A percentile compares a stretch with the other conserved stretches of the same genome.
phyloP scores from a whole-genome alignment of 768 basidiomycete species.

The Mycena albidolilacea region DNA sequence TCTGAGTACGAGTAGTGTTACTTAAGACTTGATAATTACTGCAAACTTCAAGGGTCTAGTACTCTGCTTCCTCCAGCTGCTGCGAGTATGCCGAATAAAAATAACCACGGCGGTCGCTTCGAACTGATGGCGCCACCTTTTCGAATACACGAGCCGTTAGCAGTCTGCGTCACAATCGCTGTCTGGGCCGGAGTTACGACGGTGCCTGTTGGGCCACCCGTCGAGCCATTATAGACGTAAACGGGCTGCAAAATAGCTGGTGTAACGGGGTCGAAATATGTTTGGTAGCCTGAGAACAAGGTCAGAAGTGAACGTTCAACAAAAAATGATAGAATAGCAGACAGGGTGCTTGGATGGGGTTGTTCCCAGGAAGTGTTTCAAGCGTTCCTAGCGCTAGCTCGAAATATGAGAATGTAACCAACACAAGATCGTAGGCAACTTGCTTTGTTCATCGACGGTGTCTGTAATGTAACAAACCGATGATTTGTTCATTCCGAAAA shows the following conservation, averaged over 20 bases:
- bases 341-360: constrained; percentile 47
- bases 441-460: constrained; percentile 42
- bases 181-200: constrained; percentile 43
- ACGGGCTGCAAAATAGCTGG: constrained; percentile 48
- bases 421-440: constrained; percentile 8
- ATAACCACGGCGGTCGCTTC: constrained; percentile 12
- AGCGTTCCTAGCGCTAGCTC: constrained; percentile 39
- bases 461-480: constrained; percentile 41
- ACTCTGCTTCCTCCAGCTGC: neutral
- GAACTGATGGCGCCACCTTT: constrained; percentile 32
- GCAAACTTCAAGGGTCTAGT: neutral
- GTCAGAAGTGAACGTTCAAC: neutral
- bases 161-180: constrained; percentile 40
- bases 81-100: neutral
- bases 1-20: too few species aligned
- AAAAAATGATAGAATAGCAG: neutral
- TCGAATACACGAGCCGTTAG: constrained; percentile 46
- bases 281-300: constrained; percentile 42
- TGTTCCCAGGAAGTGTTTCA: constrained; percentile 46
- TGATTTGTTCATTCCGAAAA: constrained; percentile 42
- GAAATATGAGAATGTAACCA: constrained; percentile 5
- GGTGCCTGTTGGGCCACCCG: constrained; percentile 43
- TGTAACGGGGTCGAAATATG: constrained; percentile 44
- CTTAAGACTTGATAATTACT: neutral
- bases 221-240: constrained; percentile 42